Evolutionary conservation across 2,329 filamentous ascomycete genomes (phyloP), one percentile per base, ranked within the genome.

Genomic region (Aspergillus hortae): DNA sequence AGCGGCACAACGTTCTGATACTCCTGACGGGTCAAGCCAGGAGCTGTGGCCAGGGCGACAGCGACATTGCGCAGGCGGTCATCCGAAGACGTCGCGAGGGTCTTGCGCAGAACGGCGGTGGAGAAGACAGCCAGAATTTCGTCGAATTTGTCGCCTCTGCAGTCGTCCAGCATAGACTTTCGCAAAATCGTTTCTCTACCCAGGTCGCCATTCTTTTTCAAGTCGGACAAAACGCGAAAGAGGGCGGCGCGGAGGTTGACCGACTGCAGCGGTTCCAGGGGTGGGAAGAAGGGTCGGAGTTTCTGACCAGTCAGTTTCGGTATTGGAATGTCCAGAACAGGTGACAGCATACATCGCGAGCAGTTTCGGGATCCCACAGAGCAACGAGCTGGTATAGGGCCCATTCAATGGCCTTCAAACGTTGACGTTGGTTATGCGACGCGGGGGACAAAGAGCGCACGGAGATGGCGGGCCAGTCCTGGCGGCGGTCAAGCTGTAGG

Each of bases 121-220:
- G 92, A 96, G 63, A 99, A 95, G 0, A 84, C 79, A 3, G 90
- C 84, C 25, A 97, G 78, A 1, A 96, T 75, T 66, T 99, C 94
- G 67, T 92, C 91, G 49, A 97, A 83, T 57, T 90, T 86, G 49
- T 96, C 91, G 5, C 92, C 92, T 59, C 88, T 92, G 74, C 94
- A 99, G 62, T 99, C 92, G 67, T 99, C 94, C 47, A 99, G 77
- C 89, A 96, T 96, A 0, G 90, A 95, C 75, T 96, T 96, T 47
- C 94, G 84, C 30, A 97, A 74, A 1, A 95, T 82, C 0, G 83
- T 82, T 64, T 96, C 91, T 46, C 89, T 81, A 3, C 90, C 89
- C 7, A 97, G 77, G 0, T 87, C 77, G 27, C 91, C 92, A 73
- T 84, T 89, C 75, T 95, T 95, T 76, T 97, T 97, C 54, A 90